These are phyloP conservation scores for Aspergillus japonicus DNA, from an alignment of 2,329 filamentous ascomycete genomes.

Conservation along the genomic window DNA sequence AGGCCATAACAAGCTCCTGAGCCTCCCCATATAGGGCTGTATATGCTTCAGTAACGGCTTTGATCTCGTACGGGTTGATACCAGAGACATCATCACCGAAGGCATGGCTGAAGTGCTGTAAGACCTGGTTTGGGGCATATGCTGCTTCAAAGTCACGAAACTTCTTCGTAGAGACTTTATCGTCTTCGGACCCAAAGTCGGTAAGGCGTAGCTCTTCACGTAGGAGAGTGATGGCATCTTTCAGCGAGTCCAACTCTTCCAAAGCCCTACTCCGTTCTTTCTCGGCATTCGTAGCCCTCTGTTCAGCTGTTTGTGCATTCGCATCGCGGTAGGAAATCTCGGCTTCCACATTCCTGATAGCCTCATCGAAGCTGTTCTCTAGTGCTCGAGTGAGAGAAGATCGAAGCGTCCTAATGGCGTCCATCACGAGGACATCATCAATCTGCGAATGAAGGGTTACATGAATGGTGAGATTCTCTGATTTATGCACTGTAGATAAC, in stretches of 20 bases:
- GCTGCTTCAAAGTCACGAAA: constrained; percentile 22
- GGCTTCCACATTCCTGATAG: constrained; percentile 25
- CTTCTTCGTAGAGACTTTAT: constrained; percentile 16
- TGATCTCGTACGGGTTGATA: constrained; percentile 16
- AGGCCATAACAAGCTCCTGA: constrained; percentile 27
- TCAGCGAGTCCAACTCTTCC: constrained; percentile 21
- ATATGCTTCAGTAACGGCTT: constrained; percentile 32
- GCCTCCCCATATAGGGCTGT: constrained; percentile 32
- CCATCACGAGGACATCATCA: constrained; percentile 24
- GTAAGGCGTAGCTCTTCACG: constrained; percentile 21
- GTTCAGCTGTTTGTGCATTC: constrained; percentile 24
- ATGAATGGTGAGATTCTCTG: not conserved
- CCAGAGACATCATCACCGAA: constrained; percentile 2
- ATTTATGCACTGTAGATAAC: no score
- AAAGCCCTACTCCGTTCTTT: constrained; percentile 20
- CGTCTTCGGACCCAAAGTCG: constrained; percentile 14
- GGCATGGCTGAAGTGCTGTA: constrained; percentile 6
- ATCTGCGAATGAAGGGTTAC: not conserved
- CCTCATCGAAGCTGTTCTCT: constrained; percentile 29
- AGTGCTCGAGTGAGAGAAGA: constrained; percentile 28
- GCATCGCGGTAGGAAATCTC: constrained; percentile 24
- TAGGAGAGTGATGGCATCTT: constrained; percentile 22
- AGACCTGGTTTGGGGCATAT: constrained; percentile 29
- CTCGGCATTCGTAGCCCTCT: constrained; percentile 19
- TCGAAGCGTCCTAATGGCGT: constrained; percentile 32